Conservation (phyloP, 2,329 filamentous ascomycete genomes). For the Metarhizium robertsii region DNA sequence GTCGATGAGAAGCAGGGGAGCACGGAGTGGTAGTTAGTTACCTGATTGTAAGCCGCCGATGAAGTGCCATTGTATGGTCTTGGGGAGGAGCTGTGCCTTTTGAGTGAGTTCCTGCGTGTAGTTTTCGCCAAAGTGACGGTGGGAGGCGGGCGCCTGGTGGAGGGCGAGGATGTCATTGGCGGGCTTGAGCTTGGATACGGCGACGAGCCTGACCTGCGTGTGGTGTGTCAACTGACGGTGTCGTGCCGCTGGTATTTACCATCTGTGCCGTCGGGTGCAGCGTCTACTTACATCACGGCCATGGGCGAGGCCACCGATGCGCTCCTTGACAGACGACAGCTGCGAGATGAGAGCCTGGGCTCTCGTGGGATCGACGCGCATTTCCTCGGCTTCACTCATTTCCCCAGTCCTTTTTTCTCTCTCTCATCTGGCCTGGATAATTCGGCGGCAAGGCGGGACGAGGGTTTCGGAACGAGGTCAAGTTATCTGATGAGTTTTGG, state of each 20-base stretch:
- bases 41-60: conserved; percentile 85
- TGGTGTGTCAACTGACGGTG: not conserved
- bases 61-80: conserved; percentile 83
- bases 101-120: conserved; percentile 84
- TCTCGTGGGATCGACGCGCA: conserved; percentile 54
- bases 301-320: conserved; percentile 43
- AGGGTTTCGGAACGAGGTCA: not conserved
- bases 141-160: conserved; percentile 49
- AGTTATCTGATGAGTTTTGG: not conserved
- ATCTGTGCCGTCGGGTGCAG: too few species aligned
- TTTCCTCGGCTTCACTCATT: conserved; percentile 40
- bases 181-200: conserved; percentile 94
- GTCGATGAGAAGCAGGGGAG: not conserved
- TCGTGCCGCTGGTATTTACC: too few species aligned
- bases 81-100: conserved; percentile 73
- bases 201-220: conserved; percentile 69
- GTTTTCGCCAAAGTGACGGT: conserved; percentile 90
- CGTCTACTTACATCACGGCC: conserved; percentile 40
- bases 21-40: conserved; percentile 13
- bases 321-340: conserved; percentile 48
- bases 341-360: conserved; percentile 54
- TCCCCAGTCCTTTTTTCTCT: conserved; percentile 5
- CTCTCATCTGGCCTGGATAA: not conserved
- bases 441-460: not conserved
- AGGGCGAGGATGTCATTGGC: conserved; percentile 83